Evolutionary conservation across 768 basidiomycete species (phyloP).

Genomic region (Russula sp.): DNA sequence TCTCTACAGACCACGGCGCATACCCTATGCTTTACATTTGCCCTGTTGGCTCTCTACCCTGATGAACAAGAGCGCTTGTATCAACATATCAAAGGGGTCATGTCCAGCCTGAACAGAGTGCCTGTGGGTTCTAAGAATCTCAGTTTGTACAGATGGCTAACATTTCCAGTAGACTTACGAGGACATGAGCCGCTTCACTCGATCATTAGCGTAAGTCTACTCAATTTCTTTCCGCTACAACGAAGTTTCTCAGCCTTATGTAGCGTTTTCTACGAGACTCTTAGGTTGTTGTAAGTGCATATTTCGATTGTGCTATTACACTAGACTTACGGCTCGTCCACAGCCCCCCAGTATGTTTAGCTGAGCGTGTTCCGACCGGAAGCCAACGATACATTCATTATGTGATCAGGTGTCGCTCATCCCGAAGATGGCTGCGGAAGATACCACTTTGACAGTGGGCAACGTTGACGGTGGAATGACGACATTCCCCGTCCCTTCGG

Average conservation of each 20-base stretch:
- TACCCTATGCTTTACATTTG: slow-evolving; percentile 41
- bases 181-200: slow-evolving; percentile 30
- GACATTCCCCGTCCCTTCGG: slow-evolving; percentile 46
- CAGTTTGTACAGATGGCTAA: neutral
- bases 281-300: slow-evolving; percentile 41
- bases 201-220: slow-evolving; percentile 27
- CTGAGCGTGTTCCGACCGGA: neutral
- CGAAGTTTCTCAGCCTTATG: neutral
- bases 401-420: slow-evolving; percentile 43
- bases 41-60: slow-evolving; percentile 42
- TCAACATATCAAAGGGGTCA: slow-evolving; percentile 37
- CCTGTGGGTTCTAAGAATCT: neutral
- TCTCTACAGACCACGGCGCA: slow-evolving; percentile 40
- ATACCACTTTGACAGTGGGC: slow-evolving; percentile 42
- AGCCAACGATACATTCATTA: neutral
- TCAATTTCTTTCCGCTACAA: neutral
- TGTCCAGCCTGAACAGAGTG: slow-evolving; percentile 31
- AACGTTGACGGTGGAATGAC: slow-evolving; percentile 41
- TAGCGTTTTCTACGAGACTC: slow-evolving; percentile 51
- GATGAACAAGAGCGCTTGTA: slow-evolving; percentile 44
- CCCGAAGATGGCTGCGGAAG: slow-evolving; percentile 49
- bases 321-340: neutral
- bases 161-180: slow-evolving; percentile 29
- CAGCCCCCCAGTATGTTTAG: slow-evolving; percentile 19
- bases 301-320: neutral